Percentiles rank a stretch among this genome's conserved stretches.
Conservation (phyloP, 352 stramenopile genomes). For the Globisporangium mamillatum region DNA sequence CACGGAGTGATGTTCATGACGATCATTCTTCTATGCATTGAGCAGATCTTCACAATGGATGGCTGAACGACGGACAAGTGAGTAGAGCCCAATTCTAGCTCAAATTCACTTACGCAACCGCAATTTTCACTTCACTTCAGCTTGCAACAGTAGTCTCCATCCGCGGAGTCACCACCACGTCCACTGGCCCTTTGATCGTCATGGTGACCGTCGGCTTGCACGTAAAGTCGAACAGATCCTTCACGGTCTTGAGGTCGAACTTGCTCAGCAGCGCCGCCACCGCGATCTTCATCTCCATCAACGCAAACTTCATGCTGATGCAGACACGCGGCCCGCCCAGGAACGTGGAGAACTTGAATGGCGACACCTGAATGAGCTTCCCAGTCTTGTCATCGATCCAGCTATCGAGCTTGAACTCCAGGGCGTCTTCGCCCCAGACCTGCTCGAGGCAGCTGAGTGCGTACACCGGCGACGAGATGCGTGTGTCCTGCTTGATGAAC, state of each 20-base stretch:
- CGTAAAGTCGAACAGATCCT: slow-evolving; percentile 41
- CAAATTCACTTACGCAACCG: background rate
- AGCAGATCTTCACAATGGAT: background rate
- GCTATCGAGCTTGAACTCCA: slow-evolving; percentile 42
- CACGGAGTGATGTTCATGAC: background rate
- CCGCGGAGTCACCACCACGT: background rate
- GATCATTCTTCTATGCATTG: too few species aligned
- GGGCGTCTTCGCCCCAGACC: slow-evolving; percentile 63
- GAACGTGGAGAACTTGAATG: background rate
- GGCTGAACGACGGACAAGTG: background rate
- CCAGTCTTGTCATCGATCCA: slow-evolving; percentile 39
- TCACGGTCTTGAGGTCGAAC: slow-evolving; percentile 43
- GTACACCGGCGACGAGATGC: background rate
- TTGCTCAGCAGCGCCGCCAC: slow-evolving; percentile 47
- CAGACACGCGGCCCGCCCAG: background rate
- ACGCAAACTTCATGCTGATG: background rate
- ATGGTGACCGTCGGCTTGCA: slow-evolving; percentile 49
- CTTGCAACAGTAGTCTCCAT: background rate
- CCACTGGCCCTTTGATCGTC: slow-evolving; percentile 34
- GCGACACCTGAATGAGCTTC: background rate
- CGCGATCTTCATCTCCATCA: slow-evolving; percentile 51
- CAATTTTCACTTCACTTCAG: background rate
- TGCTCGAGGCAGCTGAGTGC: background rate
- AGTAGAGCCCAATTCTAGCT: background rate
- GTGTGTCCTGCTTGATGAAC: slow-evolving; percentile 5